A percentile compares a stretch with the other conserved stretches of the same genome.
phyloP scores from a whole-genome alignment of 495 filamentous ascomycete genomes.

The Rhypophila decipiens region DNA sequence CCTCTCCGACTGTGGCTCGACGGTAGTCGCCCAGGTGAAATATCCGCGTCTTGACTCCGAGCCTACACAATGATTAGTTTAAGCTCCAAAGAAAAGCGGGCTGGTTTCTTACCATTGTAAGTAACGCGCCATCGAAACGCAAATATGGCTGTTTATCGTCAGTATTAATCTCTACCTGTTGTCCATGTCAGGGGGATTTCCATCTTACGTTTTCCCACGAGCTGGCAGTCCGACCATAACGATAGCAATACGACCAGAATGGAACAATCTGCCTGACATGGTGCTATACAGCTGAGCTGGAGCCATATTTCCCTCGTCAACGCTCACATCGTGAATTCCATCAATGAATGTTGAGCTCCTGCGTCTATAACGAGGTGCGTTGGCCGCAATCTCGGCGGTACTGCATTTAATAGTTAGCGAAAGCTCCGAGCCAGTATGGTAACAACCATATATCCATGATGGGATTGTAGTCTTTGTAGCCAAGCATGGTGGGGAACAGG shows the following conservation, averaged over 20 bases:
- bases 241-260: conserved; percentile 94
- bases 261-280: conserved; percentile 92
- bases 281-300: conserved; percentile 98
- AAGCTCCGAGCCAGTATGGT: too few species aligned
- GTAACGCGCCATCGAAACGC: conserved; percentile 90
- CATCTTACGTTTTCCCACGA: conserved; percentile 92
- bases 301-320: conserved; percentile 70
- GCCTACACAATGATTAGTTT: conserved; percentile 45
- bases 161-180: conserved; percentile 10
- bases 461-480: too few species aligned
- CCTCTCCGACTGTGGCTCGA: conserved; percentile 78
- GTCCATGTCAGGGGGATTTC: conserved; percentile 12
- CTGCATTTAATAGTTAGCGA: conserved; percentile 32
- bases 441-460: too few species aligned
- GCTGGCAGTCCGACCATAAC: conserved; percentile 95
- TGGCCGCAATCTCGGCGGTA: conserved; percentile 81
- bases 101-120: conserved; percentile 67
- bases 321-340: conserved; percentile 89
- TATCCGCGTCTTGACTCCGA: conserved; percentile 95
- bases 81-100: background rate
- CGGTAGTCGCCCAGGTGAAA: conserved; percentile 98
- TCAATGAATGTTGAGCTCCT: conserved; percentile 94
- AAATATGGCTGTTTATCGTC: conserved; percentile 64
- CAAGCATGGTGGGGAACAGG: too few species aligned
- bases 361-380: conserved; percentile 73